Evolutionary conservation across 2,329 filamentous ascomycete genomes (phyloP).

Genomic region (Ascosphaera aggregata): DNA sequence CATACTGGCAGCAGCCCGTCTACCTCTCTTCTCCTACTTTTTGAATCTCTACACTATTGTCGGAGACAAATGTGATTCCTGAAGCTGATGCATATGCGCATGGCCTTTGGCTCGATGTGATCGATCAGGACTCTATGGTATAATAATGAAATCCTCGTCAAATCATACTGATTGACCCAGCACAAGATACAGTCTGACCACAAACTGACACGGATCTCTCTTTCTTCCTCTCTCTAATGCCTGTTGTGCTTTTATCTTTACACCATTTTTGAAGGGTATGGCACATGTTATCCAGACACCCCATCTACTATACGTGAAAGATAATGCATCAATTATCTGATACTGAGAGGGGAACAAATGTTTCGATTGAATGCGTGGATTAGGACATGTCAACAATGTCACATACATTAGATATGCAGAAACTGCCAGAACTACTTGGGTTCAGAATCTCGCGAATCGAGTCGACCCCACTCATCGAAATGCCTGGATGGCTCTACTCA

Average conservation of each 20-base stretch:
- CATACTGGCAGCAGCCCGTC: no score
- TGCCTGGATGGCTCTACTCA: slow-evolving; percentile 47
- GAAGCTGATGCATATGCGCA: not conserved
- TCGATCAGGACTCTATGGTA: no score
- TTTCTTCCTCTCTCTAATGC: slow-evolving; percentile 8
- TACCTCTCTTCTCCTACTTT: no score
- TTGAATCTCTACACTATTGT: no score
- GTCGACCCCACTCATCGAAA: slow-evolving; percentile 36
- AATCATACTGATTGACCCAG: no score
- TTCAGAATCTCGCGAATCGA: slow-evolving; percentile 40
- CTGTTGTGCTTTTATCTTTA: slow-evolving; percentile 1
- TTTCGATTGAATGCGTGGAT: slow-evolving; percentile 3
- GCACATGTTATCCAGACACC: no score
- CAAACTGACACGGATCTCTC: no score
- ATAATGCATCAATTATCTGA: no score
- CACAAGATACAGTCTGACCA: no score
- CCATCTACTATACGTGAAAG: no score
- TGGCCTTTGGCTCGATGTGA: not conserved
- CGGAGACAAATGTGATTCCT: not conserved
- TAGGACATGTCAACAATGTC: slow-evolving; percentile 71
- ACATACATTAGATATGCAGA: slow-evolving; percentile 69
- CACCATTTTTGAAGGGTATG: no score
- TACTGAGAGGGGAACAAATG: no score
- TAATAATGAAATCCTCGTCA: slow-evolving; percentile 1
- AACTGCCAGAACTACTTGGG: slow-evolving; percentile 57